These are phyloP conservation scores for Ceratobasidium papillatum DNA, from an alignment of 1,284 basidiomycete genomes.

Conservation along the genomic window DNA sequence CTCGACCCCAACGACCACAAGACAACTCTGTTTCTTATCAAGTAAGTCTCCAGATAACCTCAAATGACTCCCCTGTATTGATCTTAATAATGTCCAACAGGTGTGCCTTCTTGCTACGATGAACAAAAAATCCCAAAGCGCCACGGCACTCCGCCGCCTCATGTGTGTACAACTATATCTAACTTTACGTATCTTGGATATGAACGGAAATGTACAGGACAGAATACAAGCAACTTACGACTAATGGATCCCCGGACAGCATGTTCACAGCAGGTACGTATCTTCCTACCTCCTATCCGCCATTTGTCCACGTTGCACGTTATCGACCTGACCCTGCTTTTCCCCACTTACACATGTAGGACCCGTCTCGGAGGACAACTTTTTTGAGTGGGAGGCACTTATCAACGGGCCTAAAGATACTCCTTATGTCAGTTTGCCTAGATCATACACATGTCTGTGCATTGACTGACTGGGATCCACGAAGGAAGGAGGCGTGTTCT, in stretches of 20 bases:
- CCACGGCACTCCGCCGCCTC: slow-evolving; percentile 77
- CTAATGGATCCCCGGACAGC: slow-evolving; percentile 81
- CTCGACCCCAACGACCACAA: slow-evolving; percentile 1
- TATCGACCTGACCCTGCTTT: slow-evolving; percentile 16
- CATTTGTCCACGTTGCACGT: slow-evolving; percentile 7
- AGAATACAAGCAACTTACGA: slow-evolving; percentile 88
- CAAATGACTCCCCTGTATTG: background rate
- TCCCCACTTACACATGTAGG: slow-evolving; percentile 56
- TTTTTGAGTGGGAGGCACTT: slow-evolving; percentile 98
- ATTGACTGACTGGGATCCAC: slow-evolving; percentile 5
- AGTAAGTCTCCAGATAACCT: background rate
- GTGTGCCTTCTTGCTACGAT: slow-evolving; percentile 8
- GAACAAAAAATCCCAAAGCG: slow-evolving; percentile 50
- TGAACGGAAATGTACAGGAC: slow-evolving; percentile 54
- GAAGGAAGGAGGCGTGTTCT: slow-evolving; percentile 97
- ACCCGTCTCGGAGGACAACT: slow-evolving; percentile 92
- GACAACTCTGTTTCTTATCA: background rate
- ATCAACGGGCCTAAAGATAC: slow-evolving; percentile 97
- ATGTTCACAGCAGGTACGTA: slow-evolving; percentile 89
- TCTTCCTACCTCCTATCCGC: background rate
- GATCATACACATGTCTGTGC: background rate
- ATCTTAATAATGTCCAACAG: background rate
- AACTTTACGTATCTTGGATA: background rate
- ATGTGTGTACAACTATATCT: slow-evolving; percentile 58
- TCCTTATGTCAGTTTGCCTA: slow-evolving; percentile 75